Conservation (phyloP, 768 basidiomycete genomes). For the Kwoniella pini region DNA sequence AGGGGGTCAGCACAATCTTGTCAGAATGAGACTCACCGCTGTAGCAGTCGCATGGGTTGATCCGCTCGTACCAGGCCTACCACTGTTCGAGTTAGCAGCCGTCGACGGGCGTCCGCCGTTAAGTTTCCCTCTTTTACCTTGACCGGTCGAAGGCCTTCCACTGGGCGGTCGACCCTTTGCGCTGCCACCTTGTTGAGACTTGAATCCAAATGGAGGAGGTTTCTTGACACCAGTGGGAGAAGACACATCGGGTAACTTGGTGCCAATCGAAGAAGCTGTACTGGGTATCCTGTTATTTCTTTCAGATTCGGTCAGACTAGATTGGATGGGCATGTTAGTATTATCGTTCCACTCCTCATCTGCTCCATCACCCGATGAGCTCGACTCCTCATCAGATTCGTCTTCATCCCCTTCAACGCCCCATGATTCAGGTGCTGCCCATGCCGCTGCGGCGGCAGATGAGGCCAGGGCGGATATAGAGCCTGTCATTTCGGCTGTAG, state of each 20-base stretch:
- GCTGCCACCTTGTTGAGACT: conserved; percentile 29
- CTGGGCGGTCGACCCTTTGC: conserved; percentile 15
- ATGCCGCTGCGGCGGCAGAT: conserved; percentile 55
- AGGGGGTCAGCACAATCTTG: not conserved
- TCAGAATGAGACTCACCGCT: conserved; percentile 27
- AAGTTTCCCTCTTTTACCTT: conserved; percentile 15
- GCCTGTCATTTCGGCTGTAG: not conserved
- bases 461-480: conserved; percentile 1
- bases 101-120: conserved; percentile 33
- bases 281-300: not conserved
- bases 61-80: conserved; percentile 47
- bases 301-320: not conserved
- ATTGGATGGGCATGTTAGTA: not conserved
- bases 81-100: conserved; percentile 26
- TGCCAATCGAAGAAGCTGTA: conserved; percentile 1
- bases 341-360: conserved; percentile 1
- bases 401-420: conserved; percentile 57
- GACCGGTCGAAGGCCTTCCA: conserved; percentile 21
- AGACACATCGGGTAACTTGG: not conserved
- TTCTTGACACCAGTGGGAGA: conserved; percentile 16
- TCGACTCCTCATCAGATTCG: conserved; percentile 23
- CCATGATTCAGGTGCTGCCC: conserved; percentile 59
- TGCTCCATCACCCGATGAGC: conserved; percentile 17
- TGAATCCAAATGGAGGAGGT: conserved; percentile 50
- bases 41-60: conserved; percentile 19